These are phyloP conservation scores for Trifolium pratense DNA, from an alignment of 306 rosid species.

Conservation along the genomic window DNA sequence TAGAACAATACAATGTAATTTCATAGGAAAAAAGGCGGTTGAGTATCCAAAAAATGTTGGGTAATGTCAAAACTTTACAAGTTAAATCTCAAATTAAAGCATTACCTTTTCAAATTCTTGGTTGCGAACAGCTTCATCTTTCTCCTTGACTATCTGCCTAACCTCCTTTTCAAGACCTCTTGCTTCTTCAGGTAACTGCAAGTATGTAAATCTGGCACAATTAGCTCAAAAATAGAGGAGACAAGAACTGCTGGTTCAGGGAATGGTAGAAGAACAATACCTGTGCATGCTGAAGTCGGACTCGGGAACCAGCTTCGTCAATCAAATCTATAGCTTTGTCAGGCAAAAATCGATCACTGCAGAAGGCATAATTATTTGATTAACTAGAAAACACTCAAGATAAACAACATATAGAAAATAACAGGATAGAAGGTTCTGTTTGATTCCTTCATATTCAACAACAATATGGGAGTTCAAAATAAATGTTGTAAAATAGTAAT, in stretches of 20 bases:
- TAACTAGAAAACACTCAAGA: conserved; percentile 33
- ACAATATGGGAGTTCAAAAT: conserved; percentile 19
- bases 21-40: neutral
- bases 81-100: conserved; percentile 2
- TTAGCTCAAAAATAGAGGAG: conserved; percentile 34
- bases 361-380: conserved; percentile 20
- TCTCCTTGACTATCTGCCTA: conserved; percentile 90
- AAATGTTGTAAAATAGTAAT: conserved; percentile 1
- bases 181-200: conserved; percentile 93
- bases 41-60: neutral
- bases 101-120: conserved; percentile 95
- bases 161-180: conserved; percentile 86
- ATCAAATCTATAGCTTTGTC: conserved; percentile 94
- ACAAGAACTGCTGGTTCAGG: neutral
- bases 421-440: neutral
- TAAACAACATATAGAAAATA: neutral
- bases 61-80: neutral
- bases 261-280: conserved; percentile 42
- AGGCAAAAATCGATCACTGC: conserved; percentile 93
- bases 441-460: conserved; percentile 4
- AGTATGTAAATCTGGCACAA: conserved; percentile 13
- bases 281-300: conserved; percentile 93
- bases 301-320: conserved; percentile 98
- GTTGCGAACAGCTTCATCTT: conserved; percentile 87
- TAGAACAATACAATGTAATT: neutral